Evolutionary conservation across 306 rosid genomes (phyloP).

Genomic region (Vicia faba): DNA sequence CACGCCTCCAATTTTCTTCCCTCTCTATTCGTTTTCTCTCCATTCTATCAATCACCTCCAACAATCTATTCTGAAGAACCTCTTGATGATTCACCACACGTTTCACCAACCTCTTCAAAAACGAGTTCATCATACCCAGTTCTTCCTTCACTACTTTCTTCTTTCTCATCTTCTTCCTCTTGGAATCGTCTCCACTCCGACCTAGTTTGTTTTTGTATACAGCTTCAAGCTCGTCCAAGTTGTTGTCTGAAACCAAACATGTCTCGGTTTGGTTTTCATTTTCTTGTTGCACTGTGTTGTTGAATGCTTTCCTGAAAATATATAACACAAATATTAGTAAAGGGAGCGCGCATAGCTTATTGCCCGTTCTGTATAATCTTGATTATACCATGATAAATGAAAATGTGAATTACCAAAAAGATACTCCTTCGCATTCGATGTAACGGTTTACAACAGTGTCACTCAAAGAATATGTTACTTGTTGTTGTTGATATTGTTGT

Average conservation of each 20-base stretch:
- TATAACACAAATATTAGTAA: not conserved
- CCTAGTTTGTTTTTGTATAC: not conserved
- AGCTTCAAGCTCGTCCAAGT: not conserved
- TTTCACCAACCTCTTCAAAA: not conserved
- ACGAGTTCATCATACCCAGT: not conserved
- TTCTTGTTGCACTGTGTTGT: not conserved
- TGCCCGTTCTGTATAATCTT: too few species aligned
- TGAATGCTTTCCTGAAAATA: constrained; percentile 18
- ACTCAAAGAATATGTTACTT: not conserved
- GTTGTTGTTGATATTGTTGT: constrained; percentile 1
- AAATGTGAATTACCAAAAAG: constrained; percentile 11
- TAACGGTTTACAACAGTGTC: not conserved
- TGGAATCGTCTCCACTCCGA: not conserved
- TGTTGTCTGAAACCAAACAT: constrained; percentile 3
- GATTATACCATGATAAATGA: not conserved
- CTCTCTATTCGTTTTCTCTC: constrained; percentile 5
- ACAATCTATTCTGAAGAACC: constrained; percentile 1
- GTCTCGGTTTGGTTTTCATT: not conserved
- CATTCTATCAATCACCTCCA: constrained; percentile 8
- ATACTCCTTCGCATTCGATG: not conserved
- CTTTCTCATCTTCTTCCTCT: not conserved
- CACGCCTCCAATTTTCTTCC: constrained; percentile 22
- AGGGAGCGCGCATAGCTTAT: too few species aligned
- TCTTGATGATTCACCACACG: constrained; percentile 1
- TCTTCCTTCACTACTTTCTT: not conserved